Conservation (phyloP, 805 yeast species). For the Kuraishia hungarica region DNA sequence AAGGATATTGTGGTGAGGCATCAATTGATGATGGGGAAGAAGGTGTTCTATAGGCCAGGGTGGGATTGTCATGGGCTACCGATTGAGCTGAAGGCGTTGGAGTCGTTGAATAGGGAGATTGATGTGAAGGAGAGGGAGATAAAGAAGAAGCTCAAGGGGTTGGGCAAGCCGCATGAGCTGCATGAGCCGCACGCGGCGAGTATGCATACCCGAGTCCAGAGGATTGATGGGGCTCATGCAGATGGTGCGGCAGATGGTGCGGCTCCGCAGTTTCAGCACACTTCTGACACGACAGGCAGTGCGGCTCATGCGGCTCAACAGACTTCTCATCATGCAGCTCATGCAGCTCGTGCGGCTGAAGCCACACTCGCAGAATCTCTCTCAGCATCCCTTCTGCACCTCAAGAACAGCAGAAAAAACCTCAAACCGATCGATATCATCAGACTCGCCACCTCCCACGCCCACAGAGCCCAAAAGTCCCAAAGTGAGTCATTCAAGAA, state of each 20-base stretch:
- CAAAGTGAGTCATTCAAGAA: conserved; percentile 60
- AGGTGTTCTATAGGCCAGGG: conserved; percentile 76
- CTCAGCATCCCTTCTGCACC: background rate
- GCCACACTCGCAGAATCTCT: background rate
- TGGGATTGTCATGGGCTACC: conserved; percentile 99
- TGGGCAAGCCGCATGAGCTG: background rate
- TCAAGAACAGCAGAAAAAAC: conserved; percentile 10
- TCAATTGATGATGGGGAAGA: conserved; percentile 53
- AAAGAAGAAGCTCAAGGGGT: conserved; percentile 15
- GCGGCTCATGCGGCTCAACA: background rate
- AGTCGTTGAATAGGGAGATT: conserved; percentile 27
- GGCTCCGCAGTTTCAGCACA: too few relatives aligned
- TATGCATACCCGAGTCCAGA: too few relatives aligned
- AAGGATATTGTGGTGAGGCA: conserved; percentile 80
- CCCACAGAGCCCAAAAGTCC: conserved; percentile 49
- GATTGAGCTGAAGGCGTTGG: conserved; percentile 79
- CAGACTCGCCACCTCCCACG: conserved; percentile 58
- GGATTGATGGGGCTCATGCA: too few relatives aligned
- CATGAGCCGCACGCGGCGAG: too few relatives aligned
- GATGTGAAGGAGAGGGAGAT: conserved; percentile 19
- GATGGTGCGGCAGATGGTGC: too few relatives aligned
- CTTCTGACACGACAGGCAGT: too few relatives aligned
- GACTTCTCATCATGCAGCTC: background rate
- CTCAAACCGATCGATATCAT: conserved; percentile 49
- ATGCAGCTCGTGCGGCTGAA: background rate